Conservation (phyloP, 2,329 filamentous ascomycete species). For the Xylaria sp. region DNA sequence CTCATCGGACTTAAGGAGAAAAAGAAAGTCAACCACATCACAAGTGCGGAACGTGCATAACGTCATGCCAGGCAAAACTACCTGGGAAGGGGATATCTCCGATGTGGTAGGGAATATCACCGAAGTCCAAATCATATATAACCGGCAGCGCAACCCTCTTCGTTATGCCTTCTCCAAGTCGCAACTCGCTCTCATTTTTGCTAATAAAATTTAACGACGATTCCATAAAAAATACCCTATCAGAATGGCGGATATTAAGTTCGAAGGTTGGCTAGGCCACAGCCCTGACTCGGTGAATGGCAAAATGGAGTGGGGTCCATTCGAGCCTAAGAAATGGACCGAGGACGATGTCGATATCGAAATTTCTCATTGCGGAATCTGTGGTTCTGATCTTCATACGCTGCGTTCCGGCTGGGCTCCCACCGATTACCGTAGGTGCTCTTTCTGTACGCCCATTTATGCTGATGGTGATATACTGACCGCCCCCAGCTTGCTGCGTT, state of each 20-base stretch:
- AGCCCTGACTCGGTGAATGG: conserved; percentile 55
- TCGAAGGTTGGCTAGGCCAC: conserved; percentile 63
- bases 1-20: conserved; percentile 19
- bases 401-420: conserved; percentile 64
- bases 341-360: conserved; percentile 73
- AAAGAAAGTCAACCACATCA: background rate
- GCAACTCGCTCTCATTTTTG: background rate
- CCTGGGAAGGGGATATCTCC: conserved; percentile 22
- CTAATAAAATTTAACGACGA: background rate
- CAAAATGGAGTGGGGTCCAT: conserved; percentile 66
- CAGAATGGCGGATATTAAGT: conserved; percentile 49
- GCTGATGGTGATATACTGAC: conserved; percentile 31
- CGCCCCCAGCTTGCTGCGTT: conserved; percentile 58
- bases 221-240: background rate
- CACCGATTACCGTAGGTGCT: conserved; percentile 53
- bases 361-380: conserved; percentile 73
- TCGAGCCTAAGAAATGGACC: conserved; percentile 72
- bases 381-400: conserved; percentile 69
- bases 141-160: conserved; percentile 3
- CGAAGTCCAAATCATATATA: conserved; percentile 19
- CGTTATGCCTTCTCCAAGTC: background rate
- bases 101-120: conserved; percentile 21
- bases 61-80: conserved; percentile 13
- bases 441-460: background rate
- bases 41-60: conserved; percentile 14